Evolutionary conservation across 2,329 filamentous ascomycete species (phyloP), one percentile per base, ranked within the genome.

Genomic region (Diaporthe vaccinii): DNA sequence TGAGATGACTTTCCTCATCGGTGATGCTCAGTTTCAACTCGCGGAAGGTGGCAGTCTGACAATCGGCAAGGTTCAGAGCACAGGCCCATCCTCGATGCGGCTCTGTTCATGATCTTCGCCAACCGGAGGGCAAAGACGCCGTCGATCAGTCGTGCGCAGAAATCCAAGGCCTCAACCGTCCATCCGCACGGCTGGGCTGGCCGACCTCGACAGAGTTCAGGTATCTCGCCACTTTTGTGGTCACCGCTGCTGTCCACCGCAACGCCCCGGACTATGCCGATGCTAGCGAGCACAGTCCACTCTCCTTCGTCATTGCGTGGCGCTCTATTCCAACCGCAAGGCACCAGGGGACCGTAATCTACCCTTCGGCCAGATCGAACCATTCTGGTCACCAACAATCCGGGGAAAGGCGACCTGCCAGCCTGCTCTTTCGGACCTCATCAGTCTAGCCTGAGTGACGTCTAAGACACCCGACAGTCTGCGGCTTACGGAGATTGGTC

Each of bases 81-180:
- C 57, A 49, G 46, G n/a, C 25, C 73, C 31, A 44, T 67, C 41
- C 59, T 65, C 65, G 31, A 74, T 76, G 75, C 73, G 75, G 75
- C 75, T 76, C 75, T 76, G 75, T 58, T 53, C 39, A 74, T 76
- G 72, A 71, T 74, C 65, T 62, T 69, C 61, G 71, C 71, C 58
- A 36, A 73, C 39, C 55, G 71, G 49, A 65, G 55, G 49, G 46
- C 46, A 65, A 73, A n/a, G 55, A 5, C 28, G 46, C 36, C 12
- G 58, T 46, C 71, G 71, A 73, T 73, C 71, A 62, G 71, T 53
- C 28, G 55, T 73, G 65, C 49, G 34, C 65, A 68, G 31, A 15
- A 41, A 55, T 28, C 65, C 65, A 55, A 69, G 34, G 28, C 65
- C n/a, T 39, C 34, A 39, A 25, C 62, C 34, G 4, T 39, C 65